Evolutionary conservation across 306 rosid species (phyloP), one percentile per base, ranked within the genome.

Genomic region (Phaseolus lunatus): DNA sequence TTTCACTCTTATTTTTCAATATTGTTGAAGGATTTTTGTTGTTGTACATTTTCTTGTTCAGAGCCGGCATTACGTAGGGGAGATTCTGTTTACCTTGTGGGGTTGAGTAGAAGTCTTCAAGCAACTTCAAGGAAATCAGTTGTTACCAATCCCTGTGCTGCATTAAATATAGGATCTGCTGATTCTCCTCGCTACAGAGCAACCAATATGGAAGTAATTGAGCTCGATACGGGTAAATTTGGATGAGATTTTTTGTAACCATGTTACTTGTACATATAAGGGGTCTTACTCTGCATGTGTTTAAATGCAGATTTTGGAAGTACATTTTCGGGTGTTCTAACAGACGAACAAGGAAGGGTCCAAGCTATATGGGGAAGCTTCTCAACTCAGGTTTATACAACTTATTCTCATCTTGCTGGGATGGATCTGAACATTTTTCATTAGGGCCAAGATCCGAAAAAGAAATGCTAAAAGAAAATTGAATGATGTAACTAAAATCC

Each of bases 351-450:
- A 57, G 98, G 97, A 82, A 90, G 92, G 86, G 97, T 95, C 79
- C 95, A 84, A 86, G 97, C 98, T 67, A 80, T 95, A 75, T 95
- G 98, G 98, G 98, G 96, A 87, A 95, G 97, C 94, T 95, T 95
- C 87, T 95, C 98, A 27, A 92, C 96, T 82, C 98, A 95, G 97
- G 98, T 95, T 87, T 80, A 76, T 79, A 86, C 56, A 35, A 33
- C 44, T 75, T 58, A 79, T 76, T 79, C 67, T 73, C 19, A 37
- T 45, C 61, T 67, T 71, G 33, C 31, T 37, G 54, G 63, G 62
- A 43, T 47, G 37, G 67, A 63, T 76, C 57, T 62, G 44, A 57
- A 22, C 22, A 14, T 31, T 48, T 72, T 59, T 74, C n/a, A 52
- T 53, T 67, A 48, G 70, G 45, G 14, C 9, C 47, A 70, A 35